Conservation (phyloP, 257 asterid species). For the Fraxinus pennsylvanica region DNA sequence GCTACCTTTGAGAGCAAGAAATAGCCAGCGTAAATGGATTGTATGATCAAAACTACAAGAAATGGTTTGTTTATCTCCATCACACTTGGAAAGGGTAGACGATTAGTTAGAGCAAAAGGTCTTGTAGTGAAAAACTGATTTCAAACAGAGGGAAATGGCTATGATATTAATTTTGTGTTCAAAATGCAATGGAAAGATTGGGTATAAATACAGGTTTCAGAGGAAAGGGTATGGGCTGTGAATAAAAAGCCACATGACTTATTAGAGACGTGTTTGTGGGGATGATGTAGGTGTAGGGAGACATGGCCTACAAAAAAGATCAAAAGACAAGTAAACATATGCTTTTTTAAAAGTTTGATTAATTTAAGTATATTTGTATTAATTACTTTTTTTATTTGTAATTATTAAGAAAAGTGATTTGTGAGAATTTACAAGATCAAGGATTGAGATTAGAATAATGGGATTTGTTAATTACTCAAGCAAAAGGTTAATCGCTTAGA, state of each 20-base stretch:
- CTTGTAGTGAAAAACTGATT: neutral
- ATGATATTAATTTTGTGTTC: neutral
- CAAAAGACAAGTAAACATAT: neutral
- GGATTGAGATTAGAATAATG: neutral
- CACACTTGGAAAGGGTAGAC: neutral
- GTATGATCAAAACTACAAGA: conserved; percentile 48
- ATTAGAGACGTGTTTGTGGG: neutral
- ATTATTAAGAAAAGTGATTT: neutral
- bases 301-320: neutral
- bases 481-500: neutral
- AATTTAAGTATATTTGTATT: neutral
- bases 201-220: neutral
- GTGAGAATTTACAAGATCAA: neutral
- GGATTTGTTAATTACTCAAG: neutral
- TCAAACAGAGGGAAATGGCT: neutral
- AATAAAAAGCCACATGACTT: neutral
- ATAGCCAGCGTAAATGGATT: conserved; percentile 65
- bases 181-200: neutral
- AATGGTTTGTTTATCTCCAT: conserved; percentile 47
- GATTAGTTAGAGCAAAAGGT: neutral
- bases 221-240: neutral
- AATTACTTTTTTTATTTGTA: too few relatives aligned
- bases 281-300: neutral
- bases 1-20: conserved; percentile 83
- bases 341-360: neutral